Percentiles rank a stretch among this genome's conserved stretches.
phyloP scores from a whole-genome alignment of 83 land plant genomes.

The Picea abies region DNA sequence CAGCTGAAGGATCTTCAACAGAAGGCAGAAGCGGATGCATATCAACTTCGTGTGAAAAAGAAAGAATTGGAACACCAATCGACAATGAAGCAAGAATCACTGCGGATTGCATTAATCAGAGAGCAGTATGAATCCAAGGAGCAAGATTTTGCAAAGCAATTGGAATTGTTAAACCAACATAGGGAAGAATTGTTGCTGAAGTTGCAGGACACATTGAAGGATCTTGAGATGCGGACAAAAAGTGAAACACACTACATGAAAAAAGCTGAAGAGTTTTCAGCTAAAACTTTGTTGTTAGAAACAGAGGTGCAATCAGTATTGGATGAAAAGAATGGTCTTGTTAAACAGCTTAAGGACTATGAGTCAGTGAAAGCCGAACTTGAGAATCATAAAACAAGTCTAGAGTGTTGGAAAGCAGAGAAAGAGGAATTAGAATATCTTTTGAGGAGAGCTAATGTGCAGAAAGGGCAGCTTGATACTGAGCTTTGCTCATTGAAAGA shows the following conservation, averaged over 20 bases:
- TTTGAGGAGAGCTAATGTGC: constrained; percentile 39
- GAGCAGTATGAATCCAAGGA: constrained; percentile 39
- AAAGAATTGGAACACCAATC: constrained; percentile 23
- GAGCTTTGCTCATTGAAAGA: constrained; percentile 44
- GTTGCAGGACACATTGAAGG: constrained; percentile 26
- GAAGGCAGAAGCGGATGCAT: constrained; percentile 19
- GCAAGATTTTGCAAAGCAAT: constrained; percentile 4
- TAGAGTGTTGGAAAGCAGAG: constrained; percentile 66
- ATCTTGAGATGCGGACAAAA: constrained; percentile 23
- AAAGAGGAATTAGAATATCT: constrained; percentile 49
- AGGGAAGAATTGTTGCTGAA: constrained; percentile 35
- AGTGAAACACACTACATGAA: constrained; percentile 23
- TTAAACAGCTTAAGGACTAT: constrained; percentile 22
- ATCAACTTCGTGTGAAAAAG: constrained; percentile 36
- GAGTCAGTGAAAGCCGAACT: constrained; percentile 32
- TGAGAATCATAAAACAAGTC: constrained; percentile 23
- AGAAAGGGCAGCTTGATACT: constrained; percentile 28
- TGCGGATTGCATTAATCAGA: constrained; percentile 22
- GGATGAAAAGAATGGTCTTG: constrained; percentile 26
- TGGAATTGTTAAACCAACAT: constrained; percentile 27
- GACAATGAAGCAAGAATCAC: constrained; percentile 11
- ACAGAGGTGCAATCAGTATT: constrained; percentile 35
- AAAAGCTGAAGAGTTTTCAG: constrained; percentile 26
- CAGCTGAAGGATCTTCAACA: constrained; percentile 28
- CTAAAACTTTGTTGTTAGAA: constrained; percentile 29